Evolutionary conservation across 108 stramenopile species (phyloP), one percentile per base, ranked within the genome.

Genomic region (Hondaea fermentalgiana): DNA sequence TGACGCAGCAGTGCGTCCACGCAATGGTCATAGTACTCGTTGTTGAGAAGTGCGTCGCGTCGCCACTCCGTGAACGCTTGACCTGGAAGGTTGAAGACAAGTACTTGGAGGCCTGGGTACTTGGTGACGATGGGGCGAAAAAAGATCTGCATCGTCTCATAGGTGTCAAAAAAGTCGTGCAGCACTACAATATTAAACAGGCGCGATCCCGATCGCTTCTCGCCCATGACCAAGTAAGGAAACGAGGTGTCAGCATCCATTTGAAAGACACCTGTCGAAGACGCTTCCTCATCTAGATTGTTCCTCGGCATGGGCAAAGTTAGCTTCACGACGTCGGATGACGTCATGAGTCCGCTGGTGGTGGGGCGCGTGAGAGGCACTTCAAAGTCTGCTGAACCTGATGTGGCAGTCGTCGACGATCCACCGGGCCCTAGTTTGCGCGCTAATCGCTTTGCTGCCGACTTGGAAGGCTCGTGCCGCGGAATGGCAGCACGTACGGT

Each of bases 21-120:
- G 87, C 94, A 95, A 42, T 90, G 91, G 12, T 95, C 94, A 47
- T 95, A 93, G 92, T 95, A 97, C 89, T 95, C 95, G 89, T 97
- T 97, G 92, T 96, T 96, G 45, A 97, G 93, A 44, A 92, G 88
- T 69, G 92, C 92, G 35, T 92, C 93, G 44, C 94, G 91, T 6
- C 95, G 69, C 94, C 95, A 97, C 57, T 95, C 91, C 55, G 96
- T 96, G 59, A 95, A 96, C 5, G 96, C 96, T 89, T 97, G 96
- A 5, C 96, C 96, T 4, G 96, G 96, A 89, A 96, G 95, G 89
- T 97, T 97, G 95, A 96, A 97, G 19, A 97, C 64, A 51, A 97
- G 91, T 44, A 95, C 94, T 90, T 94, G 95, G 28, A 96, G 88
- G 16, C 95, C 96, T 29, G 94, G 90, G 88, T 96, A 96, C 72